A percentile compares a stretch with the other conserved stretches of the same genome.
Conservation (phyloP, 179 eudicot genomes). For the Pouteria campechiana region DNA sequence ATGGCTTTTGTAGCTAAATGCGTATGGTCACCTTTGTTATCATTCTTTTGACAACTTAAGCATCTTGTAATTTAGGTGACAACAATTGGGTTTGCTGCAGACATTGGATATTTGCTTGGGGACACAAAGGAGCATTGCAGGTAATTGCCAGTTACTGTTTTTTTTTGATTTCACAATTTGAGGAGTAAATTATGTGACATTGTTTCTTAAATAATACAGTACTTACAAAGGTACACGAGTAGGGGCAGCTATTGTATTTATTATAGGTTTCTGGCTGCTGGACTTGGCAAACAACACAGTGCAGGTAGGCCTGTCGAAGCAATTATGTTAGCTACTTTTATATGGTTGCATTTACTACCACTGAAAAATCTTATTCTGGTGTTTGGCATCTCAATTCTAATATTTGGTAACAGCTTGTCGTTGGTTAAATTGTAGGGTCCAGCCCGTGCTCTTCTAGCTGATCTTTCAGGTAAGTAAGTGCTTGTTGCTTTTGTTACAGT, state of each 20-base stretch:
- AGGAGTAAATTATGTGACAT: too few relatives aligned
- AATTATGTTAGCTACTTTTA: too few relatives aligned
- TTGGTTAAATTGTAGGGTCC: slow-evolving; percentile 91
- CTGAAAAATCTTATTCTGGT: too few relatives aligned
- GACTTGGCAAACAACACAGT: slow-evolving; percentile 97
- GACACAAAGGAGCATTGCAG: slow-evolving; percentile 95
- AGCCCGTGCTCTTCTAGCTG: slow-evolving; percentile 98
- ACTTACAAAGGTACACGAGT: slow-evolving; percentile 87
- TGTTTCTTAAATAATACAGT: too few relatives aligned
- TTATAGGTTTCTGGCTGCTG: slow-evolving; percentile 89
- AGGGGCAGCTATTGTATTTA: slow-evolving; percentile 77
- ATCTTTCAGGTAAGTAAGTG: slow-evolving; percentile 59
- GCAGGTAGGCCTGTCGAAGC: slow-evolving; percentile 41
- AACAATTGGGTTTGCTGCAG: slow-evolving; percentile 97
- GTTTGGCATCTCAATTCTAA: too few relatives aligned
- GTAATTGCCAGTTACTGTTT: slow-evolving; percentile 16
- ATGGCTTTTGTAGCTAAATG: too few relatives aligned
- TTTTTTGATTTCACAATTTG: neutral
- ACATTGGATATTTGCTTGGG: slow-evolving; percentile 89
- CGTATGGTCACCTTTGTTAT: too few relatives aligned
- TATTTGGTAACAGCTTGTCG: too few relatives aligned
- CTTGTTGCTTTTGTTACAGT: slow-evolving; percentile 2
- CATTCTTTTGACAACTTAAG: too few relatives aligned
- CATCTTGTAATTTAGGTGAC: slow-evolving; percentile 61
- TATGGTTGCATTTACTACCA: too few relatives aligned